phyloP scores from a whole-genome alignment of 129 eudicot genomes.

The Ambrosia trifida region DNA sequence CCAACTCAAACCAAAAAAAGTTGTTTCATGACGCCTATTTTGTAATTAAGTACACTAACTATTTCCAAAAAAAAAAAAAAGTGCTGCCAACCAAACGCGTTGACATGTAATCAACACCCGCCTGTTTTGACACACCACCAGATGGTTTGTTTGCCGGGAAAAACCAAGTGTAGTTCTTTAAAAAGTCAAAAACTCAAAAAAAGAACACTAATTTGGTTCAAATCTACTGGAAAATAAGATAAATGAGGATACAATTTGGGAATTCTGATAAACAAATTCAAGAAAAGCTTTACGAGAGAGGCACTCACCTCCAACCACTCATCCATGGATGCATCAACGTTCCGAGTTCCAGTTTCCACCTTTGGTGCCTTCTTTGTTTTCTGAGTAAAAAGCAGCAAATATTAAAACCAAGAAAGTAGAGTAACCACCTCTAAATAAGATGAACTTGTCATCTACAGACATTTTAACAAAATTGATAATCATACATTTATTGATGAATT shows the following conservation, averaged over 20 bases:
- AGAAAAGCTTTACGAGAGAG: conserved; percentile 13
- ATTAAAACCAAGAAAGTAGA: conserved; percentile 5
- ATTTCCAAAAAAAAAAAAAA: not conserved
- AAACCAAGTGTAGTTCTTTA: not conserved
- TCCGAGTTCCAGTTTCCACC: conserved; percentile 95
- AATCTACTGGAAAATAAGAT: not conserved
- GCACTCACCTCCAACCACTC: conserved; percentile 84
- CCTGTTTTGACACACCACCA: not conserved
- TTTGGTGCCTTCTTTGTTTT: conserved; percentile 87
- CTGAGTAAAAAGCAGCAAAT: conserved; percentile 39
- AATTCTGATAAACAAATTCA: conserved; percentile 26
- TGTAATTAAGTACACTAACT: not conserved
- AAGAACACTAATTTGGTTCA: not conserved
- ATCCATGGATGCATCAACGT: conserved; percentile 82
- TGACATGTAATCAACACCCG: not conserved
- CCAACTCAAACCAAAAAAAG: too few relatives aligned
- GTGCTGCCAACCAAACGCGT: not conserved
- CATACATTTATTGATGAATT: not conserved
- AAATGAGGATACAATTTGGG: not conserved
- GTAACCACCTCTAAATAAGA: conserved; percentile 2
- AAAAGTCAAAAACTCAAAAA: conserved; percentile 1
- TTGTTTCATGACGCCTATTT: too few relatives aligned
- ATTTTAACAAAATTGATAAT: not conserved
- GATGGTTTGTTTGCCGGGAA: not conserved
- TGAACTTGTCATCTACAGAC: not conserved